A percentile compares a stretch with the other conserved stretches of the same genome.
phyloP scores from a whole-genome alignment of 2,329 filamentous ascomycete genomes.

The Fusarium staphyleae region DNA sequence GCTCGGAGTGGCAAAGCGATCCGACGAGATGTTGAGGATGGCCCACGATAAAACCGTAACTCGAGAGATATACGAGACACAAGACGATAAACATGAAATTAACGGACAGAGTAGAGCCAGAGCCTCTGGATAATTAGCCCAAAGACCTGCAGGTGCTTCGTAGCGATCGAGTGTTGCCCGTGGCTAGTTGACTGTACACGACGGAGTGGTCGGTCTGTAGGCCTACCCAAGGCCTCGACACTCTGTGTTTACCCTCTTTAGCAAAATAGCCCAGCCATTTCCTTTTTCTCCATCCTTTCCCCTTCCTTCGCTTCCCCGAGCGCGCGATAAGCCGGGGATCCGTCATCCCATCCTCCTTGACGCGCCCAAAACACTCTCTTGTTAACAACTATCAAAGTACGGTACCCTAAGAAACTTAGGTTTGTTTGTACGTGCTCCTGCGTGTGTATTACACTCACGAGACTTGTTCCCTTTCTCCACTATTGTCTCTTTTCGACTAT shows the following conservation, averaged over 20 bases:
- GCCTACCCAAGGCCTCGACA: conserved; percentile 16
- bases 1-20: conserved; percentile 30
- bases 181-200: conserved; percentile 4
- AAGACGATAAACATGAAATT: background rate
- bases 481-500: conserved; percentile 9
- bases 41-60: conserved; percentile 12
- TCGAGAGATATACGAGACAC: conserved; percentile 9
- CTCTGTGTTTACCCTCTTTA: conserved; percentile 27
- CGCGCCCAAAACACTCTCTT: no score
- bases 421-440: background rate
- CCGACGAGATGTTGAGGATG: conserved; percentile 8
- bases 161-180: background rate
- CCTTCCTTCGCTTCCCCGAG: background rate
- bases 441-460: conserved; percentile 34
- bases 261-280: conserved; percentile 19
- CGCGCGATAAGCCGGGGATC: conserved; percentile 14
- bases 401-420: no score
- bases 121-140: background rate
- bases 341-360: background rate
- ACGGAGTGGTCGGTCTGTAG: conserved; percentile 19
- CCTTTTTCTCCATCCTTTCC: conserved; percentile 16
- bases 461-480: conserved; percentile 24
- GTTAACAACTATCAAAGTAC: background rate
- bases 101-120: background rate
- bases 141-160: background rate